Evolutionary conservation across 2,329 filamentous ascomycete genomes (phyloP).

Genomic region (Mycosphaerella sp.): DNA sequence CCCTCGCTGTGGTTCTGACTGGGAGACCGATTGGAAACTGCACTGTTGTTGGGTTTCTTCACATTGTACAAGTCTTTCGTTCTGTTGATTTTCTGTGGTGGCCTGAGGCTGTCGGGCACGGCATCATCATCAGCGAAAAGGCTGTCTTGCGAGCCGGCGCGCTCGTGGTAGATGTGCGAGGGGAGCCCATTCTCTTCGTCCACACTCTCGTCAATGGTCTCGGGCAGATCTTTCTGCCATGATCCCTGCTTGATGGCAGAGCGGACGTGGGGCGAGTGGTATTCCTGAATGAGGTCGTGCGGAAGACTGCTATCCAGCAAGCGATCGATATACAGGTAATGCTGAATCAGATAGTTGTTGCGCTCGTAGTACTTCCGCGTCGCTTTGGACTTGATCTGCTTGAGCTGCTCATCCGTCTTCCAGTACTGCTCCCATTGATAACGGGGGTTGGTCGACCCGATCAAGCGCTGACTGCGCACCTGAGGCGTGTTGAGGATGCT

Average conservation of each 20-base stretch:
- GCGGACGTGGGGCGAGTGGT: slow-evolving; percentile 47
- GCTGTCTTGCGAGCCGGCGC: slow-evolving; percentile 22
- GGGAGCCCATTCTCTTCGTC: slow-evolving; percentile 15
- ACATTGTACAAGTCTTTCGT: slow-evolving; percentile 81
- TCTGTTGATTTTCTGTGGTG: slow-evolving; percentile 54
- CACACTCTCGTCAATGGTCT: slow-evolving; percentile 67
- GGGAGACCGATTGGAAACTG: slow-evolving; percentile 21
- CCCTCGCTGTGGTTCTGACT: slow-evolving; percentile 50
- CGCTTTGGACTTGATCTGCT: slow-evolving; percentile 63
- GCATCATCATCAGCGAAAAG: slow-evolving; percentile 20
- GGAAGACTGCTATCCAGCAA: slow-evolving; percentile 88
- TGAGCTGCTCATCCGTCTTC: slow-evolving; percentile 70
- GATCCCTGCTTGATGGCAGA: slow-evolving; percentile 9
- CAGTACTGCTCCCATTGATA: slow-evolving; percentile 84
- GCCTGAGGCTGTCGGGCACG: slow-evolving; percentile 19
- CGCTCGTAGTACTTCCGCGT: slow-evolving; percentile 81
- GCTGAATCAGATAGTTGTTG: slow-evolving; percentile 79
- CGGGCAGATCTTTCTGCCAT: slow-evolving; percentile 51
- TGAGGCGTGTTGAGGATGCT: slow-evolving; percentile 50
- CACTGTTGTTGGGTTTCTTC: slow-evolving; percentile 41
- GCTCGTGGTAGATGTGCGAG: slow-evolving; percentile 22
- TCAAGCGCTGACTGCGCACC: slow-evolving; percentile 76
- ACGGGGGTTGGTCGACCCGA: slow-evolving; percentile 78
- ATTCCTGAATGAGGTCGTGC: slow-evolving; percentile 85
- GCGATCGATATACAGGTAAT: slow-evolving; percentile 89